Evolutionary conservation across 306 rosid species (phyloP), one percentile per base, ranked within the genome.

Genomic region (Cicer pinnatifidum): DNA sequence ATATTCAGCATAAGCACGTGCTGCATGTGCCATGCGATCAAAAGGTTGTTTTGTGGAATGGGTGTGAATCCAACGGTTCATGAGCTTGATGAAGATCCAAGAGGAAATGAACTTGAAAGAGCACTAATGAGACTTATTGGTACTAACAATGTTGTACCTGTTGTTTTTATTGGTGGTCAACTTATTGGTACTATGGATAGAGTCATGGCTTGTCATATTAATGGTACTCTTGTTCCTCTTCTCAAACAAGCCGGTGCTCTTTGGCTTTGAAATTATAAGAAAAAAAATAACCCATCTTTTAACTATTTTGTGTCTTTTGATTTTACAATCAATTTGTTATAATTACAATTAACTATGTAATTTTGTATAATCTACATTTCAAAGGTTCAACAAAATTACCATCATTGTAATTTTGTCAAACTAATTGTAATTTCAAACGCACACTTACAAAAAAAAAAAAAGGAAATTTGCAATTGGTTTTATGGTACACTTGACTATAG

Each of bases 191-290:
- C 96, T 68, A 91, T 93, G 96, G 98, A 93, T 75, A 67, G 90
- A 6, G 98, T 93, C 62, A 93, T 93, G 98, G 97, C 92, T 0
- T 89, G 90, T 38, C 98, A 93, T 53, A 93, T 93, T 38, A 93
- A 91, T 61, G 98, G 97, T 58, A 56, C 91, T 6, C 86, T 93
- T 3, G 98, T 93, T 19, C 98, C 98, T 45, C 98, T 93, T 43
- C 97, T 93, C 71, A 93, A 93, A 84, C 89, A 93, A 83, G 98
- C 98, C 0, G 98, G 98, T 9, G 98, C 98, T 40, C 89, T 93
- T 20, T 93, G 98, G 97, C 98, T 93, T 10, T 60, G 8, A 35
- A 12, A 17, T n/a, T 17, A 11, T 15, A 57, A 44, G 8, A 16
- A 16, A 7, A 53, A n/a, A n/a, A n/a, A n/a, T 5, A n/a, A 1